phyloP scores from a whole-genome alignment of 805 yeast species.

The Candida anglica region DNA sequence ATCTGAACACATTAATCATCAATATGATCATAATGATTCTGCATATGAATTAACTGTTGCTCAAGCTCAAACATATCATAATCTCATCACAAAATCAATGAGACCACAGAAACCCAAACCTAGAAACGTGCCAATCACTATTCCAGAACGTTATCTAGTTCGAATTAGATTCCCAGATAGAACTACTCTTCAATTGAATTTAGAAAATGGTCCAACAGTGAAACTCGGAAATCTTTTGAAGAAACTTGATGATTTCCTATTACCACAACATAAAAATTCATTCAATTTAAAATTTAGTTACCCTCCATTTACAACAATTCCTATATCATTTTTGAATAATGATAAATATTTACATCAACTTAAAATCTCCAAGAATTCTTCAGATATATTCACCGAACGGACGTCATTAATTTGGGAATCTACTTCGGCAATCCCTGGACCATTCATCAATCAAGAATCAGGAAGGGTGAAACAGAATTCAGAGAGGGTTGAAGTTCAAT shows the following conservation, averaged over 20 bases:
- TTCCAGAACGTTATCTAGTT: conserved; percentile 25
- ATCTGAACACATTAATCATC: conserved; percentile 2
- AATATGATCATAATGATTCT: conserved; percentile 38
- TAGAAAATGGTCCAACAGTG: conserved; percentile 18
- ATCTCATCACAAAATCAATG: conserved; percentile 20
- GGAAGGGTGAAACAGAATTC: neutral
- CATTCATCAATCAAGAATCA: conserved; percentile 14
- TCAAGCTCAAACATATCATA: conserved; percentile 36
- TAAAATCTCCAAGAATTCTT: conserved; percentile 2
- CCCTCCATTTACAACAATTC: conserved; percentile 34
- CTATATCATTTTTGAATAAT: conserved; percentile 24
- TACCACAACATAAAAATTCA: conserved; percentile 21
- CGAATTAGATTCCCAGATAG: conserved; percentile 38
- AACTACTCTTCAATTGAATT: conserved; percentile 28
- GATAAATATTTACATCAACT: conserved; percentile 19
- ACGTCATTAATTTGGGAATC: conserved; percentile 35
- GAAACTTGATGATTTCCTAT: conserved; percentile 29
- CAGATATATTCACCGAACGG: conserved; percentile 27
- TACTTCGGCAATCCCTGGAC: conserved; percentile 9
- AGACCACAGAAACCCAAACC: conserved; percentile 10
- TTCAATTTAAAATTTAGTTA: conserved; percentile 30
- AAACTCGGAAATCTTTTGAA: conserved; percentile 35
- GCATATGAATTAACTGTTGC: conserved; percentile 36
- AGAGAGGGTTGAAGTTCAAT: conserved; percentile 32
- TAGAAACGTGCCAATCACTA: conserved; percentile 1